These are phyloP conservation scores for Trichoderma erinaceum DNA, from an alignment of 495 filamentous ascomycete genomes.

Conservation along the genomic window DNA sequence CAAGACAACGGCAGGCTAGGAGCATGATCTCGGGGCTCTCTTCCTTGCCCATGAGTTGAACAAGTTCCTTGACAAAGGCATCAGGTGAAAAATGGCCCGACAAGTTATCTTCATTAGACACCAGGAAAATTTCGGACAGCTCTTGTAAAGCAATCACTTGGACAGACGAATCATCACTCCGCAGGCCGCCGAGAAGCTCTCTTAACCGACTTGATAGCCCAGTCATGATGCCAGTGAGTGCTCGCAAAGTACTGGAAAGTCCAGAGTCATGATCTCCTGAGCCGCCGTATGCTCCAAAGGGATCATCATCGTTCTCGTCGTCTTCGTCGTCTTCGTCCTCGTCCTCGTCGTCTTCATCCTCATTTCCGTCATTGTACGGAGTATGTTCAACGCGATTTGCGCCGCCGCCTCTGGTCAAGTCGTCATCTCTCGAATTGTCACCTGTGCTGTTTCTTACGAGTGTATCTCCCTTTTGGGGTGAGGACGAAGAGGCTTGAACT, in stretches of 20 bases:
- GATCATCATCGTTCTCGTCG: constrained; percentile 56
- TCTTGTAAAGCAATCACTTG: constrained; percentile 92
- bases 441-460: neutral
- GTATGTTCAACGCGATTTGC: constrained; percentile 46
- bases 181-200: constrained; percentile 76
- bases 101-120: constrained; percentile 94
- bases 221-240: constrained; percentile 84
- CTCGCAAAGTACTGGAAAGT: constrained; percentile 77
- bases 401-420: constrained; percentile 22
- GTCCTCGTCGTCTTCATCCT: constrained; percentile 44
- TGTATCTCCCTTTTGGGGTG: neutral
- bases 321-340: constrained; percentile 40
- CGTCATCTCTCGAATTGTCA: neutral
- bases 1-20: constrained; percentile 89
- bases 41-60: constrained; percentile 81
- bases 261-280: constrained; percentile 52
- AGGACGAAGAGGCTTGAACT: neutral
- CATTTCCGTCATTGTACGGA: constrained; percentile 42
- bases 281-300: constrained; percentile 69
- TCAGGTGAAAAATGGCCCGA: constrained; percentile 94
- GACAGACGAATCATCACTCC: constrained; percentile 75
- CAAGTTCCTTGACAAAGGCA: constrained; percentile 90
- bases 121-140: constrained; percentile 83
- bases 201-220: constrained; percentile 73
- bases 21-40: constrained; percentile 98